phyloP scores from a whole-genome alignment of 2,329 filamentous ascomycete genomes.

The Hymenoscyphus linearis region DNA sequence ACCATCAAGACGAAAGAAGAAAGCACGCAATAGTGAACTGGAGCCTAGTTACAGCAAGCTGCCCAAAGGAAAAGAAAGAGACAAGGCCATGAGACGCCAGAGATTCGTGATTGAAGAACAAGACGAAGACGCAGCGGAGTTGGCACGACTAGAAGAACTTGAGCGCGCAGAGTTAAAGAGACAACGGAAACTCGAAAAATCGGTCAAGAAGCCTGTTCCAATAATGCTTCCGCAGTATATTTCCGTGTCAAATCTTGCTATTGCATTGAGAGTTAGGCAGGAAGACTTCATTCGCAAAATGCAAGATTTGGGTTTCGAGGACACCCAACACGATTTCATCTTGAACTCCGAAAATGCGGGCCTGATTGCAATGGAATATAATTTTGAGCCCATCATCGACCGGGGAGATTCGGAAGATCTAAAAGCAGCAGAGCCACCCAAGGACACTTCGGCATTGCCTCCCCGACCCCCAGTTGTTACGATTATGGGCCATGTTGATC shows the following conservation, averaged over 20 bases:
- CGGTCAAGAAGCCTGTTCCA: slow-evolving; percentile 40
- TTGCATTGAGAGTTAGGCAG: slow-evolving; percentile 64
- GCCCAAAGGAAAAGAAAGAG: slow-evolving; percentile 26
- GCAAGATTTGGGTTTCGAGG: slow-evolving; percentile 83
- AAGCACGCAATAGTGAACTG: background rate
- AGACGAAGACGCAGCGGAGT: slow-evolving; percentile 27
- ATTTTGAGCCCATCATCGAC: slow-evolving; percentile 78
- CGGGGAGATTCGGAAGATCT: slow-evolving; percentile 64
- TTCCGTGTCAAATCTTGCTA: slow-evolving; percentile 75
- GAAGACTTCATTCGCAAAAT: slow-evolving; percentile 70
- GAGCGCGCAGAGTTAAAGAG: slow-evolving; percentile 40
- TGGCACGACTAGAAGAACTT: slow-evolving; percentile 21
- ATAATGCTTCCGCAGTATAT: slow-evolving; percentile 89
- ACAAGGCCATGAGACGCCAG: slow-evolving; percentile 28
- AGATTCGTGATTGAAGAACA: slow-evolving; percentile 29
- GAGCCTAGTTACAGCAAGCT: slow-evolving; percentile 13
- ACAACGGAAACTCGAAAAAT: slow-evolving; percentile 35
- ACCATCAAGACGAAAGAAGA: slow-evolving; percentile 1
- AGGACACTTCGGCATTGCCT: slow-evolving; percentile 64
- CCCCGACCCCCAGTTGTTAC: slow-evolving; percentile 87
- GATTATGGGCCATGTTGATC: slow-evolving; percentile 99
- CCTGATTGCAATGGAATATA: slow-evolving; percentile 86
- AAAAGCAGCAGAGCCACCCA: slow-evolving; percentile 59
- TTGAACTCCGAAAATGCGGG: slow-evolving; percentile 87
- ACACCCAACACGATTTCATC: slow-evolving; percentile 74